phyloP scores from a whole-genome alignment of 306 rosid species.

The Rosa persica region DNA sequence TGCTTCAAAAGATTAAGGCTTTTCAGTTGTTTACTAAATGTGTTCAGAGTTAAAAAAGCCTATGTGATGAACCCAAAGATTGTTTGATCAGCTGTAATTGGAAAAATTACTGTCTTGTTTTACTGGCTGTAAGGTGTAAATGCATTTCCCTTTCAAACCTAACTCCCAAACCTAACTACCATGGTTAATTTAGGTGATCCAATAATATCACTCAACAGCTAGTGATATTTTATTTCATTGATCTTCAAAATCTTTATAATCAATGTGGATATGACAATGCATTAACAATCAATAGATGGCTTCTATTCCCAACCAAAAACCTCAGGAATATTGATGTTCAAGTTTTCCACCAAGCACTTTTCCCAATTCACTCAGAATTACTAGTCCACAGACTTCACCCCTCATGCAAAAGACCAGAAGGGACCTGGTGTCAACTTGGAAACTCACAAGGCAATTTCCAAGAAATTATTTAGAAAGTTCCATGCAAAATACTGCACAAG shows the following conservation, averaged over 20 bases:
- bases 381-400: not conserved
- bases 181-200: not conserved
- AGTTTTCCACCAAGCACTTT: not conserved
- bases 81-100: not conserved
- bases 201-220: not conserved
- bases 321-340: not conserved
- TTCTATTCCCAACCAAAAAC: not conserved
- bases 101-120: not conserved
- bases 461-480: not conserved
- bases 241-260: not conserved
- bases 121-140: not conserved
- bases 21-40: not conserved
- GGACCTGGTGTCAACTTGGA: not conserved
- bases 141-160: not conserved
- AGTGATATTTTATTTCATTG: not conserved
- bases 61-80: not conserved
- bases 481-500: not conserved
- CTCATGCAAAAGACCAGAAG: not conserved
- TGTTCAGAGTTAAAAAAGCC: not conserved
- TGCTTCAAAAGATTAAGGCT: not conserved
- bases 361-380: not conserved
- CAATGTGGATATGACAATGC: constrained; percentile 1
- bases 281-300: not conserved
- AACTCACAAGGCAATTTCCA: not conserved
- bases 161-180: not conserved